Evolutionary conservation across 306 rosid species (phyloP).

Genomic region (Lathyrus tuberosus): DNA sequence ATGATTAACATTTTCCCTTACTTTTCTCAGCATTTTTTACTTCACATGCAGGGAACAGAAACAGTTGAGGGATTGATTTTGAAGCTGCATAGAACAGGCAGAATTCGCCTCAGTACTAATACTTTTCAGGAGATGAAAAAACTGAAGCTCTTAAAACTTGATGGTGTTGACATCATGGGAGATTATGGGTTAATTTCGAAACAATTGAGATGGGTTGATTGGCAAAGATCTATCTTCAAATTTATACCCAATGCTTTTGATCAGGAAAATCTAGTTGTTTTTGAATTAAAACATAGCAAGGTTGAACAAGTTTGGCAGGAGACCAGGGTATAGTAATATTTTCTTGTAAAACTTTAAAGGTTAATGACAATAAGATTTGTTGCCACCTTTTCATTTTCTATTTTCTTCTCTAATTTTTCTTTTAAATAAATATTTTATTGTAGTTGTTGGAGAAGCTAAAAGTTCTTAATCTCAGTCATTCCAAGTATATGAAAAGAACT

Average conservation of each 20-base stretch:
- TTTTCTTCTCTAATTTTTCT: background rate
- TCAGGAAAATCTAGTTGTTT: slow-evolving; percentile 35
- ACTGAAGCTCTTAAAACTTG: slow-evolving; percentile 42
- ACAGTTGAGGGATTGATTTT: slow-evolving; percentile 28
- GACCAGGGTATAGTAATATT: slow-evolving; percentile 36
- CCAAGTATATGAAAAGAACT: background rate
- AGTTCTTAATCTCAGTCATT: slow-evolving; percentile 43
- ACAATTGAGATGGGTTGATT: slow-evolving; percentile 41
- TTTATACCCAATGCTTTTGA: slow-evolving; percentile 37
- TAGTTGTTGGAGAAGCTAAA: slow-evolving; percentile 31
- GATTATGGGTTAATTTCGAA: slow-evolving; percentile 38
- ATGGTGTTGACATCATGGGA: slow-evolving; percentile 10
- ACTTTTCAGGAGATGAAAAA: slow-evolving; percentile 45
- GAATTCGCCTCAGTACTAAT: slow-evolving; percentile 8
- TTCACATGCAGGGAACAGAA: too few relatives aligned
- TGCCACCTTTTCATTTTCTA: background rate
- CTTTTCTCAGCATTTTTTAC: background rate
- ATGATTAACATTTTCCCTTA: background rate
- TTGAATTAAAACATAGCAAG: slow-evolving; percentile 40
- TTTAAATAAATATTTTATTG: background rate
- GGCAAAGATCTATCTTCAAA: slow-evolving; percentile 42
- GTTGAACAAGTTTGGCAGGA: slow-evolving; percentile 42
- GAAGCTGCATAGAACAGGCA: background rate
- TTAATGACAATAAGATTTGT: background rate
- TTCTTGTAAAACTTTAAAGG: background rate